Evolutionary conservation across 2,329 filamentous ascomycete species (phyloP).

Genomic region (Didymella keratinophila): DNA sequence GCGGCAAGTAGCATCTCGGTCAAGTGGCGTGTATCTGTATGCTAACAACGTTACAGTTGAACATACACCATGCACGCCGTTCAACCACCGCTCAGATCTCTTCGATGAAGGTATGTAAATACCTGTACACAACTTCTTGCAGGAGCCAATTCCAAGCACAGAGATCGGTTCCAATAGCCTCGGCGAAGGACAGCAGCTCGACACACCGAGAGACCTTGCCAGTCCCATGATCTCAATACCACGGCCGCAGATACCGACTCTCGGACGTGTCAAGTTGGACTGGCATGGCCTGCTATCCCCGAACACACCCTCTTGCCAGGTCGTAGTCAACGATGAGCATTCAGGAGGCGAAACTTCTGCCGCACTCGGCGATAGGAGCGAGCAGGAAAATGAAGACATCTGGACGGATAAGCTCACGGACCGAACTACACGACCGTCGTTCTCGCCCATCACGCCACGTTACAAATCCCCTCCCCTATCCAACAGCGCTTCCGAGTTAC

Average conservation of each 20-base stretch:
- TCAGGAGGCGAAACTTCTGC: neutral
- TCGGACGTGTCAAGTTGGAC: neutral
- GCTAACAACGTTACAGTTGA: neutral
- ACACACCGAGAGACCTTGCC: neutral
- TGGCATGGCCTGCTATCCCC: constrained; percentile 26
- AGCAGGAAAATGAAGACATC: neutral
- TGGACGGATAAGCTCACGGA: neutral
- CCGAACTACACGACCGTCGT: neutral
- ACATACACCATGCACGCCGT: neutral
- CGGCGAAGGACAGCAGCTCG: neutral
- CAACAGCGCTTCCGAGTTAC: neutral
- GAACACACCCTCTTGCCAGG: constrained; percentile 1
- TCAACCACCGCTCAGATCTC: neutral
- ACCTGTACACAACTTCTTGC: neutral
- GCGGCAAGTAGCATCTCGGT: neutral
- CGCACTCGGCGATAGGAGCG: neutral
- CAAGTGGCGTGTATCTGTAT: neutral
- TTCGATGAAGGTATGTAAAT: neutral
- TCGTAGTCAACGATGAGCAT: neutral
- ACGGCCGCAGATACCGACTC: constrained; percentile 7
- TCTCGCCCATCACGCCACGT: neutral
- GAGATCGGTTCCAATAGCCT: too few species aligned
- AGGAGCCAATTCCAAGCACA: too few species aligned
- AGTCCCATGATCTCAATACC: neutral
- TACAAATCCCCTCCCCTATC: neutral